Evolutionary conservation across 2,329 filamentous ascomycete genomes (phyloP).

Genomic region (Phoma sp.): DNA sequence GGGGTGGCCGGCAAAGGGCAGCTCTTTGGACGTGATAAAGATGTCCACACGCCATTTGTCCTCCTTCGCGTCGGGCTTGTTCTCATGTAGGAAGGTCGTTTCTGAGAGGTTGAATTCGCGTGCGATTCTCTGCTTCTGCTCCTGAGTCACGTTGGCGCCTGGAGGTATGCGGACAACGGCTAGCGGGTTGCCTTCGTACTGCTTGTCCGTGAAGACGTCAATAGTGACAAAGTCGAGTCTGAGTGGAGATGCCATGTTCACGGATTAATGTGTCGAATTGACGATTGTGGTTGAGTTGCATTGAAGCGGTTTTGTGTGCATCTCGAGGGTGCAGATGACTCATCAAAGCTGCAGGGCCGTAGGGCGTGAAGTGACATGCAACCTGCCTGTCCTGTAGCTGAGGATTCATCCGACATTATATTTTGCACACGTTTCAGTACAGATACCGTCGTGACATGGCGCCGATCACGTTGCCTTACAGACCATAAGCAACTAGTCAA

Average conservation of each 20-base stretch:
- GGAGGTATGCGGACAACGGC: constrained; percentile 60
- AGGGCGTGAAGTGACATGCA: background rate
- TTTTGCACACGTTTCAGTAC: background rate
- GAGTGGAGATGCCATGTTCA: constrained; percentile 22
- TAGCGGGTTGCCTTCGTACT: constrained; percentile 61
- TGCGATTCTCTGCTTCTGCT: constrained; percentile 61
- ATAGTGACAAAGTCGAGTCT: constrained; percentile 48
- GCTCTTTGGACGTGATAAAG: constrained; percentile 58
- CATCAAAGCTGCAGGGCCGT: constrained; percentile 8
- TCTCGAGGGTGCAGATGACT: constrained; percentile 8
- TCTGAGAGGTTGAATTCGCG: constrained; percentile 66
- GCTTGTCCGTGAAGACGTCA: constrained; percentile 58
- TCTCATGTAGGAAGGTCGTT: constrained; percentile 61
- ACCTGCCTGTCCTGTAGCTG: background rate
- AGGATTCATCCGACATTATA: background rate
- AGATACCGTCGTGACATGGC: background rate
- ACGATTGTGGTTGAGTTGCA: background rate
- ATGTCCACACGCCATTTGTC: constrained; percentile 59
- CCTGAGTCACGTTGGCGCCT: constrained; percentile 49
- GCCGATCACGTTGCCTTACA: background rate
- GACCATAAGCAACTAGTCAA: background rate
- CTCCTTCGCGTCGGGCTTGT: constrained; percentile 20
- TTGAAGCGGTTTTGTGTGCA: background rate
- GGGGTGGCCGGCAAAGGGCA: constrained; percentile 65
- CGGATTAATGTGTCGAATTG: background rate